These are phyloP conservation scores for Penicillium longicatenatum DNA, from an alignment of 495 filamentous ascomycete genomes.

Conservation along the genomic window DNA sequence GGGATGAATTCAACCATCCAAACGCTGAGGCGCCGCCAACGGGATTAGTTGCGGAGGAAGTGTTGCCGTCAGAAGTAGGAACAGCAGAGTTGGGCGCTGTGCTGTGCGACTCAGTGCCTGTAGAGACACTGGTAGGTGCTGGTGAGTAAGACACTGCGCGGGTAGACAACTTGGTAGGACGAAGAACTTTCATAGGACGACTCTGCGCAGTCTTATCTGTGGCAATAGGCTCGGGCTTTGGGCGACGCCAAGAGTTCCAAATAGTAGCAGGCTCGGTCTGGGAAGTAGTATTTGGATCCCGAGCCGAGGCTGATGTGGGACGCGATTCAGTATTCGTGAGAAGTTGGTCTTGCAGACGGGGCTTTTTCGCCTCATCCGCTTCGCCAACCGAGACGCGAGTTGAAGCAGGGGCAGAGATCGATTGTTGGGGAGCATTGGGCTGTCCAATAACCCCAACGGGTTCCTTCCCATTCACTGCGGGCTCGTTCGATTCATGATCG, in stretches of 20 bases:
- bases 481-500: conserved; percentile 2
- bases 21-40: conserved; percentile 94
- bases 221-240: conserved; percentile 46
- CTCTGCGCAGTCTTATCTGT: conserved; percentile 49
- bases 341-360: conserved; percentile 11
- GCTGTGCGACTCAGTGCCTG: conserved; percentile 21
- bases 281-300: conserved; percentile 35
- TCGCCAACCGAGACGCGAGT: conserved; percentile 32
- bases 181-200: conserved; percentile 78
- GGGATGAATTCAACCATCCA: conserved; percentile 73
- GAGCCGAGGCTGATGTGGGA: conserved; percentile 21
- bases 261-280: conserved; percentile 53
- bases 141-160: conserved; percentile 39
- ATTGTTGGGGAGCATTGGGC: conserved; percentile 14
- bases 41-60: conserved; percentile 62
- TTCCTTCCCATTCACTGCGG: conserved; percentile 23
- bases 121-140: conserved; percentile 28
- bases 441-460: conserved; percentile 36
- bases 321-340: neutral
- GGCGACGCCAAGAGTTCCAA: conserved; percentile 70
- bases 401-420: conserved; percentile 26
- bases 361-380: conserved; percentile 42
- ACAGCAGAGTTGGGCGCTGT: conserved; percentile 25
- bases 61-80: conserved; percentile 26
- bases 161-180: conserved; percentile 57